Evolutionary conservation across 2,329 filamentous ascomycete genomes (phyloP), one percentile per base, ranked within the genome.

Genomic region (Fusarium staphyleae): DNA sequence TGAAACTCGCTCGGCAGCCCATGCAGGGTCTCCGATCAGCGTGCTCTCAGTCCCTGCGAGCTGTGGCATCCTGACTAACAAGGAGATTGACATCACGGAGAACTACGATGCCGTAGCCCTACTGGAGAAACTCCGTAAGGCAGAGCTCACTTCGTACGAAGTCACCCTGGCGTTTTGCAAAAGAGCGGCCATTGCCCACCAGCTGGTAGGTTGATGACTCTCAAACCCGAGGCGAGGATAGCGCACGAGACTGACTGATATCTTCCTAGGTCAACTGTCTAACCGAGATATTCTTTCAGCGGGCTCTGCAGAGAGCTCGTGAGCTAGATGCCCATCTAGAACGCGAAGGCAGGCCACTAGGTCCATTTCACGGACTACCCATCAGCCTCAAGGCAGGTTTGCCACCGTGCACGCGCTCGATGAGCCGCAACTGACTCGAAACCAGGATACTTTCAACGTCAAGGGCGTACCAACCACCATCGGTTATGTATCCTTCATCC

Each of bases 401-500:
- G n/a, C 6, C 11, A 1, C 3, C 9, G 11, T 0, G 5, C n/a
- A 30, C 1, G 5, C 28, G n/a, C n/a, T n/a, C n/a, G n/a, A n/a
- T 12, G 3, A 5, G 3, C 13, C 12, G 1, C 13, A 11, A 7
- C 32, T 36, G 3, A 18, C 28, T 6, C 12, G 15, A 28, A 13
- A 37, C 14, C 9, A 29, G 56, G 66, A 68, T 15, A 62, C 55
- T 3, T 62, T 62, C 22, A 44, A 56, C 3, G 41, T 66, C 12
- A 41, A 48, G 6, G 66, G 61, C 0, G 41, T 57, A 3, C 34
- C 54, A 22, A 57, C 59, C 12, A 66, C 64, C 1, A 29, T 65
- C 1, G 66, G 66, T 7, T 53, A 56, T 15, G 57, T 66, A 16
- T 46, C 51, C 18, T 66, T 60, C 16, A 39, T 68, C 6, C 54